phyloP scores from a whole-genome alignment of 2,329 filamentous ascomycete species.

The Coleophoma cylindrospora region DNA sequence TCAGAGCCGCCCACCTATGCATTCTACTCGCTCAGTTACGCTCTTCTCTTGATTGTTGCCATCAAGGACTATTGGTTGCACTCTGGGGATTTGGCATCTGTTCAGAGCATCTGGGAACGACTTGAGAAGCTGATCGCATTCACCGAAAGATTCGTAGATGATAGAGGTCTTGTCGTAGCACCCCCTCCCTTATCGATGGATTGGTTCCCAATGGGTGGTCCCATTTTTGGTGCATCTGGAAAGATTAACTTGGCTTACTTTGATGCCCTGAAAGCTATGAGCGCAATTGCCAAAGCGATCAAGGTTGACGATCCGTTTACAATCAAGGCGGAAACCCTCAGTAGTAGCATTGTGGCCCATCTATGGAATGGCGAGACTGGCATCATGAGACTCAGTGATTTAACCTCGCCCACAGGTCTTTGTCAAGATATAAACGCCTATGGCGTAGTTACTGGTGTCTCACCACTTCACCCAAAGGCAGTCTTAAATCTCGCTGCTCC shows the following conservation, averaged over 20 bases:
- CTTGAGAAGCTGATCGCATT: conserved; percentile 12
- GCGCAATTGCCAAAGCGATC: conserved; percentile 6
- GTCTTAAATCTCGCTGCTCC: conserved; percentile 5
- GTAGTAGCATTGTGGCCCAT: conserved; percentile 9
- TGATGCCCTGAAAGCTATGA: conserved; percentile 15
- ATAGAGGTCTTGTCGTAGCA: conserved; percentile 12
- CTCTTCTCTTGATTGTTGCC: conserved; percentile 12
- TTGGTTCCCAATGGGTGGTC: conserved; percentile 14
- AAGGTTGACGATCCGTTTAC: conserved; percentile 5
- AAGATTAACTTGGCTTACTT: conserved; percentile 19
- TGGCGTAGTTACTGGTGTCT: conserved; percentile 9
- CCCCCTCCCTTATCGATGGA: conserved; percentile 16
- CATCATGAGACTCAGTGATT: conserved; percentile 12
- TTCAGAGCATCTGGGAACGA: conserved; percentile 7
- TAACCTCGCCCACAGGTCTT: conserved; percentile 5
- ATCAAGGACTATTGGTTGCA: conserved; percentile 18
- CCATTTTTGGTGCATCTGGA: conserved; percentile 15
- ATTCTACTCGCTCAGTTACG: conserved; percentile 18
- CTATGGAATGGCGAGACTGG: conserved; percentile 12
- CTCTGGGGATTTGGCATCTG: conserved; percentile 10
- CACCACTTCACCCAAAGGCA: conserved; percentile 3
- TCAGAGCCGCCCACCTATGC: conserved; percentile 14
- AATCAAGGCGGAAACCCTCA: conserved; percentile 7
- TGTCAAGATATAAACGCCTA: conserved; percentile 18
- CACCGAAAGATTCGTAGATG: conserved; percentile 10